These are phyloP conservation scores for Saccharomyces mikatae DNA, from an alignment of 805 yeast genomes.

Conservation along the genomic window DNA sequence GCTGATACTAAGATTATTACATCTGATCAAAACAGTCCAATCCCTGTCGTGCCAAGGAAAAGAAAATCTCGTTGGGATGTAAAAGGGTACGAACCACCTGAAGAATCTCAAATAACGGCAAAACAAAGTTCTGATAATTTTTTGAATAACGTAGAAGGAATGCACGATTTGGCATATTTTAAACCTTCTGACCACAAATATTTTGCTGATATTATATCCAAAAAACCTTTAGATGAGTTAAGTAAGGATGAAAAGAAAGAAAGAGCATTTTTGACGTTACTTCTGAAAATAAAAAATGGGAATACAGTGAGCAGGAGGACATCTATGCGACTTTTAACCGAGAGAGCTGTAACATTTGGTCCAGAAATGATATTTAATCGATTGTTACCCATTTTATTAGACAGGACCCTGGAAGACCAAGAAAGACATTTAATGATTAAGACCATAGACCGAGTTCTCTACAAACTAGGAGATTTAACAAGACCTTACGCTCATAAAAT, in stretches of 20 bases:
- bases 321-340: constrained; percentile 60
- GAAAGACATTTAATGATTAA: constrained; percentile 80
- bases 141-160: constrained; percentile 53
- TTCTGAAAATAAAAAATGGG: constrained; percentile 74
- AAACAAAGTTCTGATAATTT: constrained; percentile 29
- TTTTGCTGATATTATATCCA: constrained; percentile 52
- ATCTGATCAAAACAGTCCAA: constrained; percentile 30
- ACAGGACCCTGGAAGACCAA: constrained; percentile 62
- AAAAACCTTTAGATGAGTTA: constrained; percentile 29
- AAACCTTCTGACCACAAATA: constrained; percentile 64
- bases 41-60: constrained; percentile 15
- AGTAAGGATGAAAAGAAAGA: constrained; percentile 51
- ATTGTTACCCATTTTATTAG: constrained; percentile 69
- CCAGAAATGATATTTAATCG: constrained; percentile 60
- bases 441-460: constrained; percentile 59
- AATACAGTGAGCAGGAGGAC: constrained; percentile 56
- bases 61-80: constrained; percentile 31
- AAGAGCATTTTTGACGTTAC: constrained; percentile 49
- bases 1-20: constrained; percentile 34
- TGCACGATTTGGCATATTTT: constrained; percentile 57
- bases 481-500: constrained; percentile 70
- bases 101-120: constrained; percentile 30
- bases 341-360: constrained; percentile 56
- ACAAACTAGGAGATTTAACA: constrained; percentile 54
- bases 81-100: constrained; percentile 46